Evolutionary conservation across 768 basidiomycete genomes (phyloP).

Genomic region (Termitomyces sp.): DNA sequence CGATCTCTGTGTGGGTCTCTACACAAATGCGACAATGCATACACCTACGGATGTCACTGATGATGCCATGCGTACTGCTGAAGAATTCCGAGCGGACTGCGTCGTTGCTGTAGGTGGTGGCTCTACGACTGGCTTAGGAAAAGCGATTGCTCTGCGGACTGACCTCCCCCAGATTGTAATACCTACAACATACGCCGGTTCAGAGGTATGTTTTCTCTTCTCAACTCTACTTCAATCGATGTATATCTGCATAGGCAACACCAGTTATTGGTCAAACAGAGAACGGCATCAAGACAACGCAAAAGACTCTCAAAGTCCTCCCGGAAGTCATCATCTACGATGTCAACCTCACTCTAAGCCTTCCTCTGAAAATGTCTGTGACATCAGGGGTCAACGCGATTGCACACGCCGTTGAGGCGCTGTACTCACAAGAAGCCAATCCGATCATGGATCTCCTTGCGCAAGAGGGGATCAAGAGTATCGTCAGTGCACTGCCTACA

Average conservation of each 20-base stretch:
- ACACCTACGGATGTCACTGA: constrained; percentile 36
- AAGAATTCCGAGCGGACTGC: constrained; percentile 31
- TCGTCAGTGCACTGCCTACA: constrained; percentile 31
- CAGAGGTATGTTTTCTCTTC: constrained; percentile 26
- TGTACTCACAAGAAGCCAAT: constrained; percentile 37
- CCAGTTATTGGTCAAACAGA: constrained; percentile 40
- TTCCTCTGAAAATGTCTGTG: constrained; percentile 32
- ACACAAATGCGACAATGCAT: constrained; percentile 40
- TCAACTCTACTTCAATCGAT: neutral
- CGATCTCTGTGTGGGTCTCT: constrained; percentile 29
- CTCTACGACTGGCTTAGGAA: constrained; percentile 36
- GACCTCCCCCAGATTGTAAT: constrained; percentile 38
- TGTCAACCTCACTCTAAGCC: constrained; percentile 34
- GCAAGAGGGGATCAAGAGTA: constrained; percentile 32
- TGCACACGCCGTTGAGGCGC: constrained; percentile 40
- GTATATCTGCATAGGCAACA: constrained; percentile 24
- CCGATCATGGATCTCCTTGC: constrained; percentile 36
- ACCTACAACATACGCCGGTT: constrained; percentile 40
- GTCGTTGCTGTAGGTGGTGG: constrained; percentile 38
- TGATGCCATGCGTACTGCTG: constrained; percentile 28
- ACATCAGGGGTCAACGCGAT: constrained; percentile 42
- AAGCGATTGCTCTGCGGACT: constrained; percentile 39
- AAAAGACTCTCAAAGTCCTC: constrained; percentile 34
- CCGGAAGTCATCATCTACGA: constrained; percentile 43
- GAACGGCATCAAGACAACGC: constrained; percentile 38